These are phyloP conservation scores for Streptanthus diversifolius DNA, from an alignment of 345 rosid species.

Conservation along the genomic window DNA sequence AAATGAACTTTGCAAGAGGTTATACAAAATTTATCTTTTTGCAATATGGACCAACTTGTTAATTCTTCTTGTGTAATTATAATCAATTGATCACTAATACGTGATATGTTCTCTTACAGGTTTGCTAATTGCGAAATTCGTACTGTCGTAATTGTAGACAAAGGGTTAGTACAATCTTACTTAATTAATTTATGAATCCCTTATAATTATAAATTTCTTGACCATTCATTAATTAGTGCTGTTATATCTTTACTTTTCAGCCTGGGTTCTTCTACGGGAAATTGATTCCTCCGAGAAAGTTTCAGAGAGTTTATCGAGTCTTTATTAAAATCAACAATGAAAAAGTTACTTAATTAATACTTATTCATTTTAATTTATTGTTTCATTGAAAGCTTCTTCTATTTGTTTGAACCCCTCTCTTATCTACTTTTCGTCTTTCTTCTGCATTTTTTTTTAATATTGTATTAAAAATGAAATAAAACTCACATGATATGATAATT, in stretches of 20 bases:
- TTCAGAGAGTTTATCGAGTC: slow-evolving; percentile 10
- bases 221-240: background rate
- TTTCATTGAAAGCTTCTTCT: slow-evolving; percentile 20
- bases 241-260: slow-evolving; percentile 18
- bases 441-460: background rate
- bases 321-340: background rate
- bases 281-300: slow-evolving; percentile 14
- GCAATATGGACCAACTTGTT: background rate
- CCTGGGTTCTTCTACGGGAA: background rate
- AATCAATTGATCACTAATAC: background rate
- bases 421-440: background rate
- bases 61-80: background rate
- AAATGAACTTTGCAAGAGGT: slow-evolving; percentile 35
- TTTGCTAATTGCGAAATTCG: slow-evolving; percentile 38
- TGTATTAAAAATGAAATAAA: background rate
- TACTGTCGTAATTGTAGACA: slow-evolving; percentile 34
- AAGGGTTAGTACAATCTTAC: slow-evolving; percentile 25
- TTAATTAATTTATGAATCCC: background rate
- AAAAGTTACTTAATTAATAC: background rate
- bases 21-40: background rate
- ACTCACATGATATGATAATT: background rate
- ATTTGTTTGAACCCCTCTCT: background rate
- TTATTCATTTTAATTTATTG: slow-evolving; percentile 8
- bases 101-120: slow-evolving; percentile 9
- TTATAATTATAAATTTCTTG: background rate